Evolutionary conservation across 1,284 basidiomycete species (phyloP).

Genomic region (Hortiboletus rubellus): DNA sequence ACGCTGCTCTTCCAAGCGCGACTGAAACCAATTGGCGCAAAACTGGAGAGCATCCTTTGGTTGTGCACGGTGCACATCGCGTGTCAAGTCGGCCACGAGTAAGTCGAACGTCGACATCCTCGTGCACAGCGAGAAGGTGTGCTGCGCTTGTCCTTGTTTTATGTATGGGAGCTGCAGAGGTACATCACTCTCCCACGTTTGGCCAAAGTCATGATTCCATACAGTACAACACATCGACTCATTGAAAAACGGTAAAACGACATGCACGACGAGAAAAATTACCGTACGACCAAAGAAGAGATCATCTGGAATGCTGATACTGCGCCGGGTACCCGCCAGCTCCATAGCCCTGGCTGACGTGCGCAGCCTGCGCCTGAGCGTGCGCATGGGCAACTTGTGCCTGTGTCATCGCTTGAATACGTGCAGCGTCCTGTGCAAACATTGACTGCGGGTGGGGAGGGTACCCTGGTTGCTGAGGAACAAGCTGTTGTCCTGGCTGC

Average conservation of each 20-base stretch:
- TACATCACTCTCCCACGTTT: slow-evolving; percentile 29
- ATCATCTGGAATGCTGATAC: slow-evolving; percentile 35
- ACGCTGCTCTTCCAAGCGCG: slow-evolving; percentile 80
- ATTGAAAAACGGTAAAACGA: slow-evolving; percentile 6
- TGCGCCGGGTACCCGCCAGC: slow-evolving; percentile 31
- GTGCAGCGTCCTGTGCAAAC: slow-evolving; percentile 38
- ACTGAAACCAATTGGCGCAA: slow-evolving; percentile 95
- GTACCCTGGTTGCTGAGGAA: slow-evolving; percentile 38
- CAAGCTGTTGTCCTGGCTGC: slow-evolving; percentile 38
- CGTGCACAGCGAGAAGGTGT: slow-evolving; percentile 11
- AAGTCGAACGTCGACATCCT: slow-evolving; percentile 69
- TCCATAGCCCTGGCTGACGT: slow-evolving; percentile 31
- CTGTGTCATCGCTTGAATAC: slow-evolving; percentile 41
- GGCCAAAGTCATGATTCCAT: slow-evolving; percentile 5
- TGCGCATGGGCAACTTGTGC: slow-evolving; percentile 42
- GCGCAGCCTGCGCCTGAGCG: slow-evolving; percentile 34
- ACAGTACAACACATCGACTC: slow-evolving; percentile 4
- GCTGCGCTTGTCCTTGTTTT: slow-evolving; percentile 2
- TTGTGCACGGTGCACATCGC: slow-evolving; percentile 82
- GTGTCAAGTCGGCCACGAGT: slow-evolving; percentile 84
- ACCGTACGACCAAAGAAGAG: background rate
- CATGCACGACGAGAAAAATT: background rate
- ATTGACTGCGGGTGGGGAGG: slow-evolving; percentile 40
- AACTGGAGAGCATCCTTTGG: slow-evolving; percentile 92
- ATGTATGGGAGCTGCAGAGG: slow-evolving; percentile 5